Evolutionary conservation across 352 stramenopile genomes (phyloP), one percentile per base, ranked within the genome.

Genomic region (Elongisporangium senticosum): DNA sequence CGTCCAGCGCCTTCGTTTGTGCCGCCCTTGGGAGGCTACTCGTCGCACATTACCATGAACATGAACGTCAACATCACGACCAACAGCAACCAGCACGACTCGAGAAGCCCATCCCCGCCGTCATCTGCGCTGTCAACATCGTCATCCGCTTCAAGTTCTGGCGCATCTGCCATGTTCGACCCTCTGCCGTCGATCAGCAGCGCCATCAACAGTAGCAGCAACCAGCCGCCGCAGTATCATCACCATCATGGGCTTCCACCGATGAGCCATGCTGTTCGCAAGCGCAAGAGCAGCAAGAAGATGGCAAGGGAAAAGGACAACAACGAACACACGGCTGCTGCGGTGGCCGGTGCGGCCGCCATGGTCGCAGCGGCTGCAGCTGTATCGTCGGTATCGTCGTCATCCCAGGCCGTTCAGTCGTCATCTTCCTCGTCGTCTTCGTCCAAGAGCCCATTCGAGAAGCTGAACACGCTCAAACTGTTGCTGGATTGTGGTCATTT

Each of bases 391-490:
- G 33, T 10, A 17, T 43, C 33, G 8, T 43, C 33, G 11, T 43
- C 33, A 17, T 15, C 33, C 7, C 13, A 17, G 11, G 33, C 33
- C 33, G 33, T 17, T 43, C 33, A 43, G 33, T 43, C 28, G 10
- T 39, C 33, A 17, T 43, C 33, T 4, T 43, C 33, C 11, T 43
- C 33, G 10, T 43, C 33, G 8, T 43, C 33, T 43, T 43, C 33
- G 11, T 43, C 33, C 33, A 43, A 43, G 48, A 89, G 76, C 50
- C 78, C 83, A 5, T 93, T 93, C 59, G 83, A 93, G 58, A 93
- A 93, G 64, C 75, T 93, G 10, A 92, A 93, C 58, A 93, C 84
- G 40, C 69, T 93, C 28, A 92, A 93, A 71, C 65, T 92, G 53
- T 62, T 93, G 11, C 62, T 91, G 21, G 84, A 91, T 62, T 87